Evolutionary conservation across 495 filamentous ascomycete genomes (phyloP).

Genomic region (Parathielavia appendiculata): DNA sequence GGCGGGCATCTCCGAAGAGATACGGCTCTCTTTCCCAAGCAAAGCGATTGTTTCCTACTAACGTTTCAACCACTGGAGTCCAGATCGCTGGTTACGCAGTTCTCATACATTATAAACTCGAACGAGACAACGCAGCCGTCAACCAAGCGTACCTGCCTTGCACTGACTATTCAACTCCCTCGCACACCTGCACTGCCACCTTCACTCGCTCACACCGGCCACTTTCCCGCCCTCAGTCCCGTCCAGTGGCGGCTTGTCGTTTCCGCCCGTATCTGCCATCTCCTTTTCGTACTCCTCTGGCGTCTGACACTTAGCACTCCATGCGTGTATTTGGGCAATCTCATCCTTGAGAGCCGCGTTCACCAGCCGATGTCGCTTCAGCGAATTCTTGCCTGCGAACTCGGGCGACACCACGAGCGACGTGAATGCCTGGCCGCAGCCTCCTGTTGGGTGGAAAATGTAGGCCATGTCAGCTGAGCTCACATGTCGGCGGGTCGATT

Average conservation of each 20-base stretch:
- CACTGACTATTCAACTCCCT: too few species aligned
- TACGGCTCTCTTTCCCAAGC: background rate
- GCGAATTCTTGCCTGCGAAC: constrained; percentile 80
- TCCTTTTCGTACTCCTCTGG: constrained; percentile 86
- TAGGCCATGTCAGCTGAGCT: constrained; percentile 7
- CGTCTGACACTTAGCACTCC: constrained; percentile 95
- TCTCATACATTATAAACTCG: too few species aligned
- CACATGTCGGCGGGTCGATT: background rate
- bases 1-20: background rate
- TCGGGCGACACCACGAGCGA: constrained; percentile 83
- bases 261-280: constrained; percentile 36
- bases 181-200: background rate
- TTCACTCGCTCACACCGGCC: constrained; percentile 37
- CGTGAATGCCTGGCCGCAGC: constrained; percentile 93
- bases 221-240: constrained; percentile 41
- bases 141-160: too few species aligned
- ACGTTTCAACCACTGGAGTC: too few species aligned
- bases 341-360: constrained; percentile 86
- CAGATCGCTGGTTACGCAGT: too few species aligned
- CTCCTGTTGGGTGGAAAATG: constrained; percentile 52
- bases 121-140: too few species aligned
- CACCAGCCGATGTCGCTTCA: constrained; percentile 84
- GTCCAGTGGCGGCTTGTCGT: constrained; percentile 38
- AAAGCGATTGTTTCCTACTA: too few species aligned
- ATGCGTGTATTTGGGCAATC: constrained; percentile 94